Evolutionary conservation across 2,329 filamentous ascomycete genomes (phyloP), one percentile per base, ranked within the genome.

Genomic region (Ambrosiella beaveri): DNA sequence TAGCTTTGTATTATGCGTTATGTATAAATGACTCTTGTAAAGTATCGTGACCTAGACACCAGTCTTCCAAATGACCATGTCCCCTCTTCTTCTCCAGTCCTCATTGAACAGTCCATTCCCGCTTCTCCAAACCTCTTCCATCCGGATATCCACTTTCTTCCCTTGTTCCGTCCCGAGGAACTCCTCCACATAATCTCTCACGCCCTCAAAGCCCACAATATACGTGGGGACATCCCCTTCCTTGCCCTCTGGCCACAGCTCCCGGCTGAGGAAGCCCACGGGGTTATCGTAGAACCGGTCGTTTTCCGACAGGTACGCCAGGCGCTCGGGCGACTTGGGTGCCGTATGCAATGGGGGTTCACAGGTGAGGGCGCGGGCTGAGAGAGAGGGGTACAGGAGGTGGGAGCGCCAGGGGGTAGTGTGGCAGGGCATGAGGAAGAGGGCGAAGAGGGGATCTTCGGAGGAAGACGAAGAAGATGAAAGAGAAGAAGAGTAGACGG

Each of bases 351-450:
- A 71, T 0, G 93, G 93, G 1, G 93, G 93, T 64, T 96, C 90
- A 69, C 93, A 98, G 5, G 86, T 85, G 13, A 97, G 74, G 0
- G 90, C 91, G 75, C 90, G 90, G 3, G 88, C 89, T 59, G 80
- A 72, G 57, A 96, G 81, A 37, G 74, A 72, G 0, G 87, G 80
- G 66, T 93, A 80, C 61, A 94, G 75, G 44, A 97, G 77, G 66
- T 94, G 86, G 13, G 85, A 89, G 65, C 90, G 85, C 91, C 93
- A 97, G 1, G 93, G 91, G 0, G 91, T 97, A 63, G 86, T 87
- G 74, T 98, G 93, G 71, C 93, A 98, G 8, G 93, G 93, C 78
- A 90, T 95, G 27, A 98, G 77, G 71, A 97, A 96, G 17, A 85
- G 7, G 13, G 15, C 7, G 11, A 17, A 66, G 66, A 2, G 66